Percentiles rank a stretch among this genome's conserved stretches.
These are phyloP conservation scores for Tagetes erecta DNA, from an alignment of 129 eudicot species.

Conservation along the genomic window DNA sequence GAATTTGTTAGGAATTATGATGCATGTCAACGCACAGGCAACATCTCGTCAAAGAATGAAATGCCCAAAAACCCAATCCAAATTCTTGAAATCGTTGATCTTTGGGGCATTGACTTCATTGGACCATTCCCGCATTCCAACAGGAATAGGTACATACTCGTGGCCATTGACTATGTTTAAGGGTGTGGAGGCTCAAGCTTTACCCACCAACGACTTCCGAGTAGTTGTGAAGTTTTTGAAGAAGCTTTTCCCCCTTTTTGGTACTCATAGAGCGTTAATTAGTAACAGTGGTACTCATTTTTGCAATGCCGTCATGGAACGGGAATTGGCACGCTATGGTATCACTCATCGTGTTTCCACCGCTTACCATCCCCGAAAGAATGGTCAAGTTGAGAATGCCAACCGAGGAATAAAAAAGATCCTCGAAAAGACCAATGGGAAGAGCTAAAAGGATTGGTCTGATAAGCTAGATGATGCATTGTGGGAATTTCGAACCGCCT, in stretches of 20 bases:
- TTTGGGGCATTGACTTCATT: neutral
- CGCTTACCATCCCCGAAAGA: no score
- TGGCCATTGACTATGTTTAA: neutral
- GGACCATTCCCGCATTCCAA: neutral
- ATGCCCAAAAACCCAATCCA: neutral
- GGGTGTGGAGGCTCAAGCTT: neutral
- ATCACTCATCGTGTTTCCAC: no score
- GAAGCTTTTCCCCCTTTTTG: neutral
- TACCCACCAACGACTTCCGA: neutral
- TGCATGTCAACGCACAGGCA: neutral
- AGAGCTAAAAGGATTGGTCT: no score
- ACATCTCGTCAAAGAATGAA: neutral
- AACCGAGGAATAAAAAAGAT: no score
- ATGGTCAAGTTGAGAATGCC: no score
- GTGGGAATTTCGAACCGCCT: no score
- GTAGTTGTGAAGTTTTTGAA: neutral
- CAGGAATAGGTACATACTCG: neutral
- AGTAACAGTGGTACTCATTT: neutral
- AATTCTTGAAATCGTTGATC: neutral
- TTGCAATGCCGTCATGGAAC: no score
- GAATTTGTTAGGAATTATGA: neutral
- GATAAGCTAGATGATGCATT: no score
- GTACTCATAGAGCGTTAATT: neutral
- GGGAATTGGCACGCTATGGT: no score
- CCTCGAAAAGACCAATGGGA: no score